Base-by-base conservation (phyloP, 139 green algal species). In the Chlorella sp. region DNA sequence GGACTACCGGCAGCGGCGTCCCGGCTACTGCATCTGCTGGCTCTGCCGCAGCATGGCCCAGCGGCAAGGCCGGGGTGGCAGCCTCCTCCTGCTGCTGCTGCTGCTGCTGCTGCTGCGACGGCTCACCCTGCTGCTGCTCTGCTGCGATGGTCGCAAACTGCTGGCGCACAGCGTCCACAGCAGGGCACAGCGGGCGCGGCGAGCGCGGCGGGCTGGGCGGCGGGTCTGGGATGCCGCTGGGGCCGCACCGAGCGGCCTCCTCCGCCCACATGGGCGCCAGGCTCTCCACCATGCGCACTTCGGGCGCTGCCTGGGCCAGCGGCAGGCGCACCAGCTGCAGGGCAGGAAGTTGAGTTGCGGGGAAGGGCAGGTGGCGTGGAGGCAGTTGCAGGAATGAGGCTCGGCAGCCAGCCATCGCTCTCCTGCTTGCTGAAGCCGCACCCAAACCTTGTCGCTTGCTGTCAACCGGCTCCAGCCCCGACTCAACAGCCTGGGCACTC, bases 211-310 rank as follows among this genome's bases (percentile, higher is more conserved):
- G 94, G 2, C 84, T 90, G 46, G 88, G 32, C 6, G 94, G 92
- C 30, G 88, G 88, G 24, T 77, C 51, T 13, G 92, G 92, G 36
- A 92, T 85, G 54, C 58, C 41, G n/a, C 26, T 60, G 46, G 89
- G 88, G 1, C 83, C 90, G 24, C 88, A 84, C 19, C 95, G 87
- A 69, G 64, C 81, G 68, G 82, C 80, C 88, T 98, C 94, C 80
- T 97, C 94, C 34, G 94, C 90, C 96, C 96, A 99, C 91, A 99
- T 98, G 34, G 94, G 93, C 9, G 93, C 79, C 86, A 99, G 90
- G 34, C 88, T 95, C 44, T 95, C 89, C 40, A 99, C 91, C 81
- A 99, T 90, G 40, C 91, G 89, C 60, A 91, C 48, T 14, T 94
- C 89, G 3, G 81, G 77, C 3, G 38, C 75, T 19, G 94, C 95